Evolutionary conservation across 2,329 filamentous ascomycete species (phyloP), one percentile per base, ranked within the genome.

Genomic region (Fusarium solani-melongenae): DNA sequence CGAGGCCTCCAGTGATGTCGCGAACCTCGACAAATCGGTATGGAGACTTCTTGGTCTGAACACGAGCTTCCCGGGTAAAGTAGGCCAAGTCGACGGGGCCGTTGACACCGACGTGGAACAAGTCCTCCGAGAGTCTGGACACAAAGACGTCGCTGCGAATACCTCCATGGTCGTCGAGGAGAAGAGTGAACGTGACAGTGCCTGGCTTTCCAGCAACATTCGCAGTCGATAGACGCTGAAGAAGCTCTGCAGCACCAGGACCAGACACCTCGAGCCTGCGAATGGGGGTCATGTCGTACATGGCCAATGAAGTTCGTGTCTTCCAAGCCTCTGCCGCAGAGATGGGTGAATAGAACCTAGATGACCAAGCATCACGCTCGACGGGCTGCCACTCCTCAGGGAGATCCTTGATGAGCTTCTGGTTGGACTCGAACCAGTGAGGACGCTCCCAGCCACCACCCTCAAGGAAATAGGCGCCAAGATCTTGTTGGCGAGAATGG

Each of bases 231-330:
- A 91, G 76, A 2, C 86, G 82, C 66, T 91, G 86, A 6, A 92
- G 81, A 5, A 92, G 75, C n/a, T 85, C 79, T 0, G 86, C 81
- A 2, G 89, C 87, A 0, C 90, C 90, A 0, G 89, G 88, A 0
- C 90, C 90, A 2, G 85, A 85, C 0, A 92, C 82, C 65, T 91
- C 88, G 4, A 92, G 82, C 2, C 90, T 84, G 24, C 89, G 86
- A 38, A 91, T 84, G 0, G 90, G 86, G 2, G 89, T 91, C 84
- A 92, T 86, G 71, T 92, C 90, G 75, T 88, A 92, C 85, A 92
- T 84, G 9, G 88, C 90, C 3, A 87, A 89, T 0, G 88, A 87
- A 6, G 89, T 90, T 2, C 90, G 85, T 2, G 90, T 92, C 82
- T 90, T 91, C 89, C 89, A 92, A 0, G 90, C 90, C 77, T 92